Conservation (phyloP, 2,329 filamentous ascomycete genomes). For the Aspergillus piperis region DNA sequence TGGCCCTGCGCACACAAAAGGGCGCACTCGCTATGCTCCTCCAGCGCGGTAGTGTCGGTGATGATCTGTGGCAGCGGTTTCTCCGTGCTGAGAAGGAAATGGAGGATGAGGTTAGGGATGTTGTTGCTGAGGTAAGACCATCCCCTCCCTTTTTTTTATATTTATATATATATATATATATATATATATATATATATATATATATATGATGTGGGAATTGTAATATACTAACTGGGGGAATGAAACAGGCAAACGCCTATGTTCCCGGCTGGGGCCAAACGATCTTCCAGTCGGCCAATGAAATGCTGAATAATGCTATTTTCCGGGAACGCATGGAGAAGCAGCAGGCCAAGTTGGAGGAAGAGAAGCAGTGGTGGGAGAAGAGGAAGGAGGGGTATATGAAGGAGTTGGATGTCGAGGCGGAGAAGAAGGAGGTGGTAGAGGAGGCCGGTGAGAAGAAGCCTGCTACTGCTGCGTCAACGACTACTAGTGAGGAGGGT, state of each 20-base stretch:
- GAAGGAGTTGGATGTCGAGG: constrained; percentile 67
- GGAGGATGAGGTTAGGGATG: constrained; percentile 91
- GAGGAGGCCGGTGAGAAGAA: constrained; percentile 13
- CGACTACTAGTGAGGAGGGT: constrained; percentile 14
- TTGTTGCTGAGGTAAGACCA: constrained; percentile 75
- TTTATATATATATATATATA: no score
- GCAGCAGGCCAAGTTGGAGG: constrained; percentile 67
- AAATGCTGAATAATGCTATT: constrained; percentile 82
- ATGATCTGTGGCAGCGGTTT: constrained; percentile 94
- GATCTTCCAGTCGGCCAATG: constrained; percentile 97
- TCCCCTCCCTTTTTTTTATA: neutral
- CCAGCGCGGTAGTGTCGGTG: constrained; percentile 88
- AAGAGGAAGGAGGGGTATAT: constrained; percentile 77
- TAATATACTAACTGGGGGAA: no score
- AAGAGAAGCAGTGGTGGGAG: constrained; percentile 92
- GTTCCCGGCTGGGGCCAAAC: constrained; percentile 84
- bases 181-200: no score
- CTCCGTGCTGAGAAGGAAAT: constrained; percentile 93
- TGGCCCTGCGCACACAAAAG: constrained; percentile 85
- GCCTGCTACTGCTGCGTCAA: constrained; percentile 5
- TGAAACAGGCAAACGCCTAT: constrained; percentile 79
- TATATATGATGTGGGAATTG: no score
- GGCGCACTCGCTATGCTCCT: constrained; percentile 79
- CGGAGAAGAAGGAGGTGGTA: neutral
- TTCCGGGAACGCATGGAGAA: constrained; percentile 75